Evolutionary conservation across 2,329 filamentous ascomycete genomes (phyloP), one percentile per base, ranked within the genome.

Genomic region (Aspergillus sp.): DNA sequence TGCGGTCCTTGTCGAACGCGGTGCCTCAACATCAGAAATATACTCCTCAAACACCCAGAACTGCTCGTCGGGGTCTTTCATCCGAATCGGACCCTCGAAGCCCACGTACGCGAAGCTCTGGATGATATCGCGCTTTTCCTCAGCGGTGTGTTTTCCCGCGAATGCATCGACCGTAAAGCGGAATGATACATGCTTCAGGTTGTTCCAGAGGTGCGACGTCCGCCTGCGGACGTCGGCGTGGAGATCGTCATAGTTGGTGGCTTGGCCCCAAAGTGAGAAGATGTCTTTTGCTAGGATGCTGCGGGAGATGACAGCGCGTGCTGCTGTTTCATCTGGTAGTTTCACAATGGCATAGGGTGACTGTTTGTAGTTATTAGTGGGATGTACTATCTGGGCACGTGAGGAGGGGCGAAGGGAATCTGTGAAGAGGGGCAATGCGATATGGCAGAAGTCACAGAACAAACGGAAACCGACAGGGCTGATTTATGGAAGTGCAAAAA

Each of bases 31-130:
- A 45, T 79, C 72, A 49, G 77, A 74, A 2, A 80, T 74, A 77
- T 87, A 96, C 54, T 94, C 80, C 67, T 97, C 93, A 60, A 93
- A 86, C 25, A 97, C 75, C 48, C 79, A 83, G 63, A 95, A 94
- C 15, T 85, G 76, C 52, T 87, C 75, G 32, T 90, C 84, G 0
- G 89, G 82, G 17, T 80, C 74, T 48, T 80, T 82, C 80, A 98
- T 85, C 46, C 75, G 74, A 63, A 97, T 91, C 1, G 81, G 82
- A 0, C 93, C 93, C 12, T 82, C 69, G 60, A 97, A 89, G 0
- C 75, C 81, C 45, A 96, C 74, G 66, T 89, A 95, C 23, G 74
- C 71, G 67, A 97, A 95, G 1, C 81, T 80, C 61, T 95, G 83
- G 62, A 98, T 93, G 52, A 96, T 80, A 7, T 77, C 74, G n/a